Conservation (phyloP, 169 alveolate species). For the Miamiensis avidus region DNA sequence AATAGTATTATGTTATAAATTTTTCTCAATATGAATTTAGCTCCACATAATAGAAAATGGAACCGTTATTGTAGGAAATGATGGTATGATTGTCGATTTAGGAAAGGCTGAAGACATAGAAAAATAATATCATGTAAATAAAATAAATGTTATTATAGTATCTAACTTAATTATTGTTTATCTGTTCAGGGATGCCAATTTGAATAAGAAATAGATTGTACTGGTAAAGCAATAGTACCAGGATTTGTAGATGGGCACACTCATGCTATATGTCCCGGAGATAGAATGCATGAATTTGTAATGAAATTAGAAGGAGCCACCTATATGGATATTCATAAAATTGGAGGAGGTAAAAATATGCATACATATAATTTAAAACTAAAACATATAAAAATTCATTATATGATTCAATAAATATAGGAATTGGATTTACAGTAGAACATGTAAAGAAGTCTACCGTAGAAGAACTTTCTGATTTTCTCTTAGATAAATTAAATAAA, state of each 20-base stretch:
- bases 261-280: conserved; percentile 46
- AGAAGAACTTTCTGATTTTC: conserved; percentile 14
- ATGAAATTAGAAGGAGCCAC: conserved; percentile 49
- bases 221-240: conserved; percentile 30
- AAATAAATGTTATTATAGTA: too few relatives aligned
- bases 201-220: conserved; percentile 17
- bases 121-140: background rate
- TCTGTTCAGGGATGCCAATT: background rate
- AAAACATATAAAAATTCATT: too few relatives aligned
- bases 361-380: background rate
- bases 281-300: conserved; percentile 37
- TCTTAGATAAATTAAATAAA: conserved; percentile 20
- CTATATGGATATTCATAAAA: conserved; percentile 39
- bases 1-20: too few relatives aligned
- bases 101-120: background rate
- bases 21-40: background rate
- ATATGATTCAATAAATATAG: background rate
- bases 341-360: conserved; percentile 25
- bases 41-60: background rate
- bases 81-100: background rate
- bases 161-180: background rate
- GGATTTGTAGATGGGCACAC: conserved; percentile 49
- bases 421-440: conserved; percentile 20
- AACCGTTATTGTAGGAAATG: background rate
- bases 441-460: conserved; percentile 24